Conservation (phyloP, 202 grass and related monocot genomes). For the Saccharum hybrid region DNA sequence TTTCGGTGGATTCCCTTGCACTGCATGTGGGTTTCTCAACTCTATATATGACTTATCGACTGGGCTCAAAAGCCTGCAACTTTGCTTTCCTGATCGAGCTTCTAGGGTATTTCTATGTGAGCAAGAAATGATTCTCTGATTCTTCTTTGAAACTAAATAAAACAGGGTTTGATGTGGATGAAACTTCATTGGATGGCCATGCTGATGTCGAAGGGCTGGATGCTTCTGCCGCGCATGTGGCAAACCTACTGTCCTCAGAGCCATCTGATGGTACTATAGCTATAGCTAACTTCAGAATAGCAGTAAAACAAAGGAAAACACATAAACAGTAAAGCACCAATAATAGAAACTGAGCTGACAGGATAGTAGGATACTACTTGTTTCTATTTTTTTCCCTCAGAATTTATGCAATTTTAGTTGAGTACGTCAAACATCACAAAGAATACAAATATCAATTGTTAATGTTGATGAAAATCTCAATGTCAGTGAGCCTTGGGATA, state of each 20-base stretch:
- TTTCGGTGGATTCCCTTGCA: conserved; percentile 95
- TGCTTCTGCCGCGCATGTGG: conserved; percentile 76
- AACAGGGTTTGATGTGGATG: conserved; percentile 87
- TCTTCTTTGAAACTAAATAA: conserved; percentile 22
- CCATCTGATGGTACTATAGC: conserved; percentile 75
- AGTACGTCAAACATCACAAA: neutral
- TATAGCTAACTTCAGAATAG: conserved; percentile 1
- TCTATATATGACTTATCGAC: neutral
- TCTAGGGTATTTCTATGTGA: conserved; percentile 18
- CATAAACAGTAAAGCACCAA: neutral
- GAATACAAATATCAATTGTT: neutral
- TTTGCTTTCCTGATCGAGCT: conserved; percentile 23
- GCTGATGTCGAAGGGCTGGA: conserved; percentile 87
- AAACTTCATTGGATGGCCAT: conserved; percentile 75
- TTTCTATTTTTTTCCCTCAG: neutral
- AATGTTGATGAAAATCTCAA: conserved; percentile 2
- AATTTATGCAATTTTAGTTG: conserved; percentile 1
- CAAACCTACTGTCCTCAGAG: conserved; percentile 82
- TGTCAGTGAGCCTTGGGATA: conserved; percentile 88
- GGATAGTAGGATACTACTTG: neutral
- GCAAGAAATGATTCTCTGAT: conserved; percentile 26
- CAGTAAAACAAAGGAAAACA: neutral
- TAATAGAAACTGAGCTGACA: neutral
- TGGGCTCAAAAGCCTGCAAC: conserved; percentile 16
- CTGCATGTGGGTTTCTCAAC: conserved; percentile 76